Evolutionary conservation across 2,329 filamentous ascomycete genomes (phyloP), one percentile per base, ranked within the genome.

Genomic region (Talaromyces albobiverticillius): DNA sequence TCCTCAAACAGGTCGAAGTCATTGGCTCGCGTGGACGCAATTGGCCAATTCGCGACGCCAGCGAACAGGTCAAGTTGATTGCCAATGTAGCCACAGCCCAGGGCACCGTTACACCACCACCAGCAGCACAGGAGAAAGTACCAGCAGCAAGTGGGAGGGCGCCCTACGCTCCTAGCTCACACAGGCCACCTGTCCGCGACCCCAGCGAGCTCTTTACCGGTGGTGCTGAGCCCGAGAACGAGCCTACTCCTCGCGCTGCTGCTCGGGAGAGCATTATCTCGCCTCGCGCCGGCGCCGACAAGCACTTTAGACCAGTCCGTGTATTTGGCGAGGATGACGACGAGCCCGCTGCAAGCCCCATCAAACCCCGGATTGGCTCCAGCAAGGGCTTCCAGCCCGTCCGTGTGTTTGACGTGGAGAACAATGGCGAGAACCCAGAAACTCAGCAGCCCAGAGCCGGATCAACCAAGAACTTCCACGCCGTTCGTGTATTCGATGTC

Each of bases 21-120:
- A 97, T 99, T 71, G 93, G 94, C 65, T 87, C 86, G 68, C 87
- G 88, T 51, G 90, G 89, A 54, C 89, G 88, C 70, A 95, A 94
- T 74, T 99, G 94, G 94, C 94, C 94, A 52, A 95, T 99, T 67
- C 84, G 85, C 62, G 91, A 96, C 68, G 88, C 87, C 67, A 84
- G 84, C 64, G 91, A 96, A 51, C 92, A 97, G 76, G 80, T 87
- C 62, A 86, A 84, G 64, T 76, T 96, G 64, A 89, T 96, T 64
- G 78, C 82, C 59, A 79, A 76, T 59, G 75, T 65, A 40, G 65
- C 67, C 18, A 61, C 64, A 7, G 62, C 69, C 32, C 67, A 70
- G 46, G 65, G 62, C 55, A 59, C 18, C 7, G 14, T 23, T 36
- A 52, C 55, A 11, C 56, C 55, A 8, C 54, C 58, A 3, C 3